Base-by-base conservation (phyloP, 164 flowering plant species). In the Brasenia schreberi region DNA sequence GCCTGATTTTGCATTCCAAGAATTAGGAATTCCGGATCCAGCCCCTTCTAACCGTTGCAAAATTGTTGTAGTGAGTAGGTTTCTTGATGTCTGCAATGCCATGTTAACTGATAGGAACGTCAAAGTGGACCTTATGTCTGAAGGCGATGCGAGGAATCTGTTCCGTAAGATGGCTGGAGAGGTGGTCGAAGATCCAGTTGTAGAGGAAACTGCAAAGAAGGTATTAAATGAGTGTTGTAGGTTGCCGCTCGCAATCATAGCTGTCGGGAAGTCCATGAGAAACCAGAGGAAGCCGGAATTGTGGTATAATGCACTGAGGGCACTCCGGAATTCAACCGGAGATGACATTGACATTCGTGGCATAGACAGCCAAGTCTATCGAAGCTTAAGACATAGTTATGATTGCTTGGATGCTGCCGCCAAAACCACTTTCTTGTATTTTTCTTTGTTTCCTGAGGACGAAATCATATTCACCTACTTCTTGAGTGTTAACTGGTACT, bases 231-330 rank as follows among this genome's bases (percentile, higher is more conserved):
- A 65, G 61, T 70, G 72, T 44, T 11, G 64, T 19, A 67, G 67
- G 7, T 63, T 70, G 12, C 72, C 72, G 16, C 18, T 70, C 14
- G 72, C 72, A n/a, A n/a, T n/a, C n/a, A n/a, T n/a, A n/a, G n/a
- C 65, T 0, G 18, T 62, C 1, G 65, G 65, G 5, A 16, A 23
- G 18, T 5, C 72, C 19, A 64, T 69, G 72, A 42, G 67, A 4
- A 70, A 18, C 53, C 64, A 43, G 60, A 65, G 11, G 12, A 62
- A 1, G 7, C 7, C 16, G 64, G 39, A 9, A 39, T 23, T 23
- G 39, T 62, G 64, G 64, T 7, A 62, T 42, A 17, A 62, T 62
- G 39, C 64, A 0, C 14, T 19, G 10, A 19, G 17, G 12, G 64
- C 42, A 5, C 39, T 62, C 7, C 7, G 23, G 39, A 7, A 62